Evolutionary conservation across 1,284 basidiomycete species (phyloP).

Genomic region (Leccinum pallidistipes): DNA sequence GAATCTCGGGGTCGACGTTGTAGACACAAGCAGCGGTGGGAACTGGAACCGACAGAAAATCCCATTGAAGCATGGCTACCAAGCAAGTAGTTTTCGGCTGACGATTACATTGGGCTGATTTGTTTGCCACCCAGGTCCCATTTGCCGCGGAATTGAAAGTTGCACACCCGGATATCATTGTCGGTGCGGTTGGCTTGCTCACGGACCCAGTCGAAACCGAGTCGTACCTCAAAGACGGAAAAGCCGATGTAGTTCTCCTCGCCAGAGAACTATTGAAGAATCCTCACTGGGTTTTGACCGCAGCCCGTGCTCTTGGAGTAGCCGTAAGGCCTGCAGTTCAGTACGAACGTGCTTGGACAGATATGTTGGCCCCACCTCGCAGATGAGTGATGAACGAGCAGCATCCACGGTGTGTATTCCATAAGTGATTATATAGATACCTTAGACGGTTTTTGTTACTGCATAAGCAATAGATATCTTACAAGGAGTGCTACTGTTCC

Average conservation of each 20-base stretch:
- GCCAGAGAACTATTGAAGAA: constrained; percentile 64
- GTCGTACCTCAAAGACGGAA: constrained; percentile 59
- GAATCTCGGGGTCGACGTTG: constrained; percentile 66
- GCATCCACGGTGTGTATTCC: not conserved
- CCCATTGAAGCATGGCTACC: constrained; percentile 60
- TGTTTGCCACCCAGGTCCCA: constrained; percentile 43
- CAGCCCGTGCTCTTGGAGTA: constrained; percentile 57
- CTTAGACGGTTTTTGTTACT: not conserved
- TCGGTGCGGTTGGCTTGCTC: constrained; percentile 77
- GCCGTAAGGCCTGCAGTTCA: constrained; percentile 65
- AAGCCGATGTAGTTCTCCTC: constrained; percentile 69
- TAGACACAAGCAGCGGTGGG: constrained; percentile 72
- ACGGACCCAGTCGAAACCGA: constrained; percentile 66
- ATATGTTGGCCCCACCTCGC: constrained; percentile 40
- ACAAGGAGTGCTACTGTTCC: constrained; percentile 29
- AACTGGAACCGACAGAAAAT: constrained; percentile 67
- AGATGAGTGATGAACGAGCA: not conserved
- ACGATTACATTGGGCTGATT: not conserved
- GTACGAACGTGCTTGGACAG: constrained; percentile 61
- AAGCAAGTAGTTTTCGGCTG: constrained; percentile 39
- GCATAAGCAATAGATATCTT: constrained; percentile 4
- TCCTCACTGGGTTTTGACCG: constrained; percentile 55
- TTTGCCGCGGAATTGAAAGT: constrained; percentile 73
- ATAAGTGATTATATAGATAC: constrained; percentile 8
- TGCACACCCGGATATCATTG: constrained; percentile 51